Evolutionary conservation across 805 yeast species (phyloP), one percentile per base, ranked within the genome.

Genomic region (Barnettozyma salicaria): DNA sequence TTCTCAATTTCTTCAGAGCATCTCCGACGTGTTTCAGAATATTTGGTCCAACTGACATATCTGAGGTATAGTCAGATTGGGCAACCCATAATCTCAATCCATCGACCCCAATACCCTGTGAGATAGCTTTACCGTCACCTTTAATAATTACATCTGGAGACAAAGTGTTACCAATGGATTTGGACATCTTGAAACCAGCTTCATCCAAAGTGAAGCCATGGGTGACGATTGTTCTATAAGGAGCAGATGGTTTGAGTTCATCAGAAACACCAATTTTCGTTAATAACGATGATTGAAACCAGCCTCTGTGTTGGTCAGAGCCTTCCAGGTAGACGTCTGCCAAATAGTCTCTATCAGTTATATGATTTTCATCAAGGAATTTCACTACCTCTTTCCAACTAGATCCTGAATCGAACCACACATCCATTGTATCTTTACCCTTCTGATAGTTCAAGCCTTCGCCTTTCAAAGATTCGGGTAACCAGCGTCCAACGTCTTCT

Each of bases 391-490:
- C 69, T 9, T 76, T 72, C 97, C 98, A 92, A 23, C 92, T 80
- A 1, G 95, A 76, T 0, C 99, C 99, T 27, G 95, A 83, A 59
- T 92, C 99, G 63, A 92, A 90, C 99, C 99, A 92, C 14, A 92
- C 98, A 61, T 92, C 99, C 88, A 92, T 83, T 0, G 98, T 92
- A 49, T 92, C 98, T 30, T 67, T 72, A 1, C 96, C 90, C 50
- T 85, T 81, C 18, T 53, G 52, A 44, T 68, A 82, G 3, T 64
- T 49, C 3, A 49, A 38, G 0, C 77, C 80, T 20, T 63, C 51
- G 13, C 50, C 57, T 19, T 65, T 58, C 37, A 65, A 63, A 2
- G 59, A 48, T 3, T 64, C 66, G 0, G 96, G 96, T 12, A 92
- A 57, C 97, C 97, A 92, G 43, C 75, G 68, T 14, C 61, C 59